Conservation (phyloP, 768 basidiomycete genomes). For the Macrolepiota dolichaula region DNA sequence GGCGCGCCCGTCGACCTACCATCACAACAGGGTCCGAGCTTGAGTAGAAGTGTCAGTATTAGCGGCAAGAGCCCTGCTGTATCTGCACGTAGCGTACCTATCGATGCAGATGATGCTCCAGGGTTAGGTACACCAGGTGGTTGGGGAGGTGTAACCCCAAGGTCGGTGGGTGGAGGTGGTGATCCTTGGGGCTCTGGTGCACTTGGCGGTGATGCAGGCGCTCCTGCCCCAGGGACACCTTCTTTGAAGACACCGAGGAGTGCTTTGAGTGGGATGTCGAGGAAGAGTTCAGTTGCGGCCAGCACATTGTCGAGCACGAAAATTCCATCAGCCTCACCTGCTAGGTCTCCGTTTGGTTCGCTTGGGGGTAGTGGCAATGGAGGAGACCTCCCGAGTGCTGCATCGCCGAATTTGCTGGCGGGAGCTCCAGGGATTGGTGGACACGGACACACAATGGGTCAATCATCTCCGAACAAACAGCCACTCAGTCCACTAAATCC, state of each 20-base stretch:
- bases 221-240: neutral
- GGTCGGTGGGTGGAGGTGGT: neutral
- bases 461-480: constrained; percentile 17
- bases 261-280: neutral
- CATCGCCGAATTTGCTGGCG: constrained; percentile 6
- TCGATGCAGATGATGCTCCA: constrained; percentile 8
- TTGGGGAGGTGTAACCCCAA: neutral
- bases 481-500: constrained; percentile 32
- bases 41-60: neutral
- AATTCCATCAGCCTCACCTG: constrained; percentile 21
- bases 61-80: neutral
- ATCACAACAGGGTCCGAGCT: neutral
- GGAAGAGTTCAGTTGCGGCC: constrained; percentile 9
- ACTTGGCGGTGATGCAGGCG: neutral
- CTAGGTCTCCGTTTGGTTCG: constrained; percentile 18
- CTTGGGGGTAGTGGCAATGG: constrained; percentile 9
- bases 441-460: constrained; percentile 13
- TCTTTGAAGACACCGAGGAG: constrained; percentile 1
- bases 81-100: neutral
- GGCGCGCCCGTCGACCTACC: neutral
- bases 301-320: constrained; percentile 19
- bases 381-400: constrained; percentile 12
- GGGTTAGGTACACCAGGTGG: neutral
- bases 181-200: neutral
- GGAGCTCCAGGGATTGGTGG: constrained; percentile 23